A percentile compares a stretch with the other conserved stretches of the same genome.
Evolutionary conservation across 441 rosid genomes (phyloP).

Genomic region (Bruguiera hainesii): DNA sequence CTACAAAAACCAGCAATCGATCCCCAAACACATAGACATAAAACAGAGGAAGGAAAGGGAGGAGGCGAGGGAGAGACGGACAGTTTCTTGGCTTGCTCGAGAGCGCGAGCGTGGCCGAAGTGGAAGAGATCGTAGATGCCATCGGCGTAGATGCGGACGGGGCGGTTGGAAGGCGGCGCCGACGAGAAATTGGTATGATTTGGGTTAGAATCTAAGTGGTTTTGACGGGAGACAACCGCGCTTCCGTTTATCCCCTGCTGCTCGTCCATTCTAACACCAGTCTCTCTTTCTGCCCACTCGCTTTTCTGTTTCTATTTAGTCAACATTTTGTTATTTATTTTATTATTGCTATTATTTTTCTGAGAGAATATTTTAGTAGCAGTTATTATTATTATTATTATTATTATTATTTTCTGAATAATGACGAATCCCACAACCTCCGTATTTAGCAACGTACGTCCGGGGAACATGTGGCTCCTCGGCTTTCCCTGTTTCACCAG

Average conservation of each 20-base stretch:
- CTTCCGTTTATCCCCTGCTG: conserved; percentile 8
- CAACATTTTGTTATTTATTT: no score
- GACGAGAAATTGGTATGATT: background rate
- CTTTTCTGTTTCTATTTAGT: background rate
- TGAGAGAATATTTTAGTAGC: no score
- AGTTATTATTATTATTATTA: no score
- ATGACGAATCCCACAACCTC: no score
- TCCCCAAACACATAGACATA: background rate
- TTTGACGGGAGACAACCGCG: background rate
- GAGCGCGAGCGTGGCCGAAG: conserved; percentile 80
- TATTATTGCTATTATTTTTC: no score
- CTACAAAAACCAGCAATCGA: background rate
- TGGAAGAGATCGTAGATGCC: conserved; percentile 95
- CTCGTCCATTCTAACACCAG: conserved; percentile 1
- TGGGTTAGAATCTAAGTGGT: background rate
- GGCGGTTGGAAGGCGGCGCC: conserved; percentile 38
- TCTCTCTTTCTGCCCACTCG: background rate
- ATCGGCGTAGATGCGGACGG: conserved; percentile 72
- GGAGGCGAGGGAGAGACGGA: conserved; percentile 17
- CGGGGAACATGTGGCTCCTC: no score
- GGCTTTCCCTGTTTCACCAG: no score
- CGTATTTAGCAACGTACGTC: no score
- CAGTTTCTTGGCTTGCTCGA: conserved; percentile 84
- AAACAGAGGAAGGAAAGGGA: conserved; percentile 5
- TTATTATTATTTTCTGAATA: no score